Conservation (phyloP, 352 stramenopile genomes). For the Globisporangium parvum region DNA sequence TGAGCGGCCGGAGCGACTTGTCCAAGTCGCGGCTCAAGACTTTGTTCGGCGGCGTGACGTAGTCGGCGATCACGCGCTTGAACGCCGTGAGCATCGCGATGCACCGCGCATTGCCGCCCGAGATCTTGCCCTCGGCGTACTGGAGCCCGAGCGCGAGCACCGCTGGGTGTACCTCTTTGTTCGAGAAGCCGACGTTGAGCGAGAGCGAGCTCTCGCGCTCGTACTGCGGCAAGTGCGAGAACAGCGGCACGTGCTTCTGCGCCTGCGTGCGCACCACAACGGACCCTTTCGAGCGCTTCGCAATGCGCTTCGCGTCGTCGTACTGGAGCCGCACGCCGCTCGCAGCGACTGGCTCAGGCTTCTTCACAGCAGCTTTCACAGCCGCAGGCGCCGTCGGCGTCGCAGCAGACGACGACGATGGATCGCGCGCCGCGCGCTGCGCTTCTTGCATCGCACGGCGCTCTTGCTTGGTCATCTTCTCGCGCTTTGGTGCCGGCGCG, state of each 20-base stretch:
- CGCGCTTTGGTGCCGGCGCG: constrained; percentile 33
- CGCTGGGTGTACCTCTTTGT: constrained; percentile 83
- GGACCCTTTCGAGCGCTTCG: constrained; percentile 58
- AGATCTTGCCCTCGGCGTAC: constrained; percentile 88
- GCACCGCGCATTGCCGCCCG: constrained; percentile 88
- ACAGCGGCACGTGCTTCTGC: constrained; percentile 80
- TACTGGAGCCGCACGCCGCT: constrained; percentile 66
- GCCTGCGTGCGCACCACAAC: constrained; percentile 68
- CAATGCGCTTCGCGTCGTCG: constrained; percentile 76
- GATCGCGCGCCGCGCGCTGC: constrained; percentile 80
- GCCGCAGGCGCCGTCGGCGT: neutral
- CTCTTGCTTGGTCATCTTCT: constrained; percentile 92
- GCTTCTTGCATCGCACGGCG: constrained; percentile 89
- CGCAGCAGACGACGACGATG: no score
- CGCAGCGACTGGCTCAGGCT: constrained; percentile 20
- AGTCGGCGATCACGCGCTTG: constrained; percentile 88
- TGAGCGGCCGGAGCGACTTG: constrained; percentile 88
- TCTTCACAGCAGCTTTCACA: constrained; percentile 23
- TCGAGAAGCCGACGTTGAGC: constrained; percentile 65
- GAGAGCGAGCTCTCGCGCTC: constrained; percentile 74
- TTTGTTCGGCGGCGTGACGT: constrained; percentile 72
- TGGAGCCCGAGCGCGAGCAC: constrained; percentile 89
- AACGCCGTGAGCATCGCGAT: constrained; percentile 94
- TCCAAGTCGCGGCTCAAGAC: constrained; percentile 82
- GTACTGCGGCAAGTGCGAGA: constrained; percentile 83